Evolutionary conservation across 2,329 filamentous ascomycete species (phyloP).

Genomic region (Colletotrichum truncatum): DNA sequence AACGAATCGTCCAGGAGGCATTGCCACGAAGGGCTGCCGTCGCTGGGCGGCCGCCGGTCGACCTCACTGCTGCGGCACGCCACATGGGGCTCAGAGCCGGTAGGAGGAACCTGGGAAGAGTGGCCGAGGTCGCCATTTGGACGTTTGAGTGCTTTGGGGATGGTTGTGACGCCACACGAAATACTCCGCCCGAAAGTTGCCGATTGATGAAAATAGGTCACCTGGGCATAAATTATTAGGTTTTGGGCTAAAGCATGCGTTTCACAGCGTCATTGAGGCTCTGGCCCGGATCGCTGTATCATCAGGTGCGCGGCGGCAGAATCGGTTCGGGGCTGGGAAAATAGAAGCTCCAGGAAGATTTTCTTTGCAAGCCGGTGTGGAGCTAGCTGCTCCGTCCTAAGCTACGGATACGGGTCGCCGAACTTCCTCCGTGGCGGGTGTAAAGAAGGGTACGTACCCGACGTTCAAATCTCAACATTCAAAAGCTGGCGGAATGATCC

Average conservation of each 20-base stretch:
- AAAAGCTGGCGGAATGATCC: neutral
- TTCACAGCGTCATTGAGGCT: constrained; percentile 28
- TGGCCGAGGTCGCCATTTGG: constrained; percentile 56
- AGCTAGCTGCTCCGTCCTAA: neutral
- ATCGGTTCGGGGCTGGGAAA: constrained; percentile 23
- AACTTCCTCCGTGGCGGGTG: neutral
- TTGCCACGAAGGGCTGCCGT: constrained; percentile 8
- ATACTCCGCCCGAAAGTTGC: neutral
- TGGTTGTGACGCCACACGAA: neutral
- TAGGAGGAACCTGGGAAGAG: constrained; percentile 75
- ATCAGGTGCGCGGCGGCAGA: constrained; percentile 11
- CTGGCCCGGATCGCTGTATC: constrained; percentile 18
- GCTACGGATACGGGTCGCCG: constrained; percentile 4
- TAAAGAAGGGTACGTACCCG: constrained; percentile 17
- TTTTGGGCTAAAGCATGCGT: constrained; percentile 7
- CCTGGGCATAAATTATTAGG: constrained; percentile 7
- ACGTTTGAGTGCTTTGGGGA: constrained; percentile 11
- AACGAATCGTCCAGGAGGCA: constrained; percentile 34
- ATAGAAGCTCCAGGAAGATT: constrained; percentile 27
- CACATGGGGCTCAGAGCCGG: constrained; percentile 68
- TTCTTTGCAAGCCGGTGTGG: constrained; percentile 12
- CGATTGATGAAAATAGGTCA: constrained; percentile 10
- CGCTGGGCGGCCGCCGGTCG: constrained; percentile 39
- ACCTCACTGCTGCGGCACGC: constrained; percentile 44
- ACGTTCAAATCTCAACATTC: neutral